Conservation (phyloP, 495 filamentous ascomycete species). For the Aspergillus biplanus region DNA sequence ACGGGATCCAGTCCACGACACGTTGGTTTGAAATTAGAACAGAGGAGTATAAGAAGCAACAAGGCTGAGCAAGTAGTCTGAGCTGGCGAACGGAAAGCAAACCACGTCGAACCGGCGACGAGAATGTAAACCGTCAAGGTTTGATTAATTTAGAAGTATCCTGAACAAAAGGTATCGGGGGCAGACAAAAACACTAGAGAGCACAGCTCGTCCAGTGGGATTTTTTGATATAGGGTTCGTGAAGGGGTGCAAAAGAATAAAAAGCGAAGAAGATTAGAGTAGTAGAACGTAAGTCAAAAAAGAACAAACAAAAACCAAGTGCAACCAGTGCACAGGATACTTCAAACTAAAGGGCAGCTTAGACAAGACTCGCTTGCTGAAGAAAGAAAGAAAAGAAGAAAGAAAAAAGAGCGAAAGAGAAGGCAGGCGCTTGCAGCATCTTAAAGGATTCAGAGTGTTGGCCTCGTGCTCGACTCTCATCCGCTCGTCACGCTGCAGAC, state of each 20-base stretch:
- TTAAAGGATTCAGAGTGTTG: slow-evolving; percentile 10
- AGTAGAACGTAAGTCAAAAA: slow-evolving; percentile 58
- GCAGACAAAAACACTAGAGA: slow-evolving; percentile 40
- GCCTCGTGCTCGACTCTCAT: slow-evolving; percentile 9
- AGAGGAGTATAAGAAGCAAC: slow-evolving; percentile 22
- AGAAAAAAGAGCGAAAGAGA: slow-evolving; percentile 29
- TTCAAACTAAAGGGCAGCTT: slow-evolving; percentile 59
- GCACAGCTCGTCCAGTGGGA: slow-evolving; percentile 47
- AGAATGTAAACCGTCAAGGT: slow-evolving; percentile 32
- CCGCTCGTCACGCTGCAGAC: slow-evolving; percentile 17
- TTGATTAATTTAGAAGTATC: slow-evolving; percentile 42
- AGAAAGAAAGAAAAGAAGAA: slow-evolving; percentile 57
- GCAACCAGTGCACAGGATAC: slow-evolving; percentile 55
- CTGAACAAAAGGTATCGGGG: slow-evolving; percentile 29
- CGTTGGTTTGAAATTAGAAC: slow-evolving; percentile 21
- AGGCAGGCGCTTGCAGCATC: slow-evolving; percentile 20
- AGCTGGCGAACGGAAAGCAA: slow-evolving; percentile 42
- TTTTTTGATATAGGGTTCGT: slow-evolving; percentile 34
- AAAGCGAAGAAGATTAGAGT: slow-evolving; percentile 34
- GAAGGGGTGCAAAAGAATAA: slow-evolving; percentile 17
- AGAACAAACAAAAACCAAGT: slow-evolving; percentile 48
- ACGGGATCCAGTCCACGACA: slow-evolving; percentile 37
- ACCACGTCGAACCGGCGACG: slow-evolving; percentile 58
- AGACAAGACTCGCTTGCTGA: slow-evolving; percentile 73
- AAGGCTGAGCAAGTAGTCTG: slow-evolving; percentile 35